phyloP scores from a whole-genome alignment of 2,329 filamentous ascomycete genomes.

The Lachnellula suecica region DNA sequence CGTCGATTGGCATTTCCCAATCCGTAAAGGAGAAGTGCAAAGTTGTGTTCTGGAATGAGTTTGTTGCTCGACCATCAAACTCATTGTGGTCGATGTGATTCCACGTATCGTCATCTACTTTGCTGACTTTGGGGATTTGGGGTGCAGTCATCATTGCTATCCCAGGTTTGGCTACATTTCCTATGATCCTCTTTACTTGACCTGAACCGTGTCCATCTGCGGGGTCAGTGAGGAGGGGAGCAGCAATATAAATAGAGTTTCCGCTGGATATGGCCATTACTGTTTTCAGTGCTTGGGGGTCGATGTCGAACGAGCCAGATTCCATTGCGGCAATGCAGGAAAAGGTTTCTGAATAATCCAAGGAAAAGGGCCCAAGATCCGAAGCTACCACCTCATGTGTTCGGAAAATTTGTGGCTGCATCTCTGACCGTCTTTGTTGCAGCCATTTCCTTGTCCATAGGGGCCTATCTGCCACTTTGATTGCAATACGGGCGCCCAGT shows the following conservation, averaged over 20 bases:
- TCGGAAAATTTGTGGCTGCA: too few relatives aligned
- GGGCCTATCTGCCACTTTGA: too few relatives aligned
- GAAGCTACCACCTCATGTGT: too few relatives aligned
- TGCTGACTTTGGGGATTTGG: constrained; percentile 3
- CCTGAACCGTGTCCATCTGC: background rate
- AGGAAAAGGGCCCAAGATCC: too few relatives aligned
- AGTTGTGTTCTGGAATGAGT: background rate
- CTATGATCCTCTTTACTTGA: constrained; percentile 23
- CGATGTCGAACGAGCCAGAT: constrained; percentile 7
- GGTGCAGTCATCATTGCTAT: constrained; percentile 15
- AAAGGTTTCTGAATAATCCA: too few relatives aligned
- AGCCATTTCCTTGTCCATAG: too few relatives aligned
- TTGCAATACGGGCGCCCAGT: too few relatives aligned
- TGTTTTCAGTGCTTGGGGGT: background rate
- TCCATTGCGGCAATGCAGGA: constrained; percentile 6
- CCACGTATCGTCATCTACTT: constrained; percentile 9
- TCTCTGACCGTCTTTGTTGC: too few relatives aligned
- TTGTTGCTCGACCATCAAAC: background rate
- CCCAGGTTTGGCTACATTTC: constrained; percentile 18
- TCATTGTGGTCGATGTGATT: constrained; percentile 2
- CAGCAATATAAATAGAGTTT: constrained; percentile 28
- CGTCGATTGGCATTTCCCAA: background rate
- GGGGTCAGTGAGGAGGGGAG: constrained; percentile 25
- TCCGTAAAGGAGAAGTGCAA: constrained; percentile 6
- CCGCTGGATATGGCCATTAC: constrained; percentile 26